Percentiles rank a stretch among this genome's conserved stretches.
Conservation (phyloP, 352 stramenopile species). For the Elongisporangium anandrum region DNA sequence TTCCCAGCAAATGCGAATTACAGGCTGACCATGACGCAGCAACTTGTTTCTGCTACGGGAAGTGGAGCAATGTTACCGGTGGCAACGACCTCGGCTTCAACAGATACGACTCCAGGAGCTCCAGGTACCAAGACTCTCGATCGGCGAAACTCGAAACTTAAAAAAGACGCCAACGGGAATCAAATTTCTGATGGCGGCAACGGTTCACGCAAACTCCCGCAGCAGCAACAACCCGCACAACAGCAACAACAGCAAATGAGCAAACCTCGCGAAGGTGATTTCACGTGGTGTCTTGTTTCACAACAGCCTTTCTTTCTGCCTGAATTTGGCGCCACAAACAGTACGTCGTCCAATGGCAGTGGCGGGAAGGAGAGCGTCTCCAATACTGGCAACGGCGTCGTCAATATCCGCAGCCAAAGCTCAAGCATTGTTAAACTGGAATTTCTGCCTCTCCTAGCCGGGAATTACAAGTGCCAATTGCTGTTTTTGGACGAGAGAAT, state of each 20-base stretch:
- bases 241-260: background rate
- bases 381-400: background rate
- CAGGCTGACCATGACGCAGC: slow-evolving; percentile 70
- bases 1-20: slow-evolving; percentile 72
- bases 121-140: background rate
- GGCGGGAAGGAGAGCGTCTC: background rate
- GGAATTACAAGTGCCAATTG: slow-evolving; percentile 87
- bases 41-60: slow-evolving; percentile 3
- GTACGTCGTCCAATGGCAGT: background rate
- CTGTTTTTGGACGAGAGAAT: slow-evolving; percentile 90
- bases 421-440: slow-evolving; percentile 78
- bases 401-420: slow-evolving; percentile 43
- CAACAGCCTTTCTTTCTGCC: slow-evolving; percentile 76
- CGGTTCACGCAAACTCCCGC: background rate
- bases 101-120: background rate
- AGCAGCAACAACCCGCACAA: background rate
- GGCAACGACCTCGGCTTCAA: background rate
- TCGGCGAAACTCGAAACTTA: background rate
- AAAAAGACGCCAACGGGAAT: background rate
- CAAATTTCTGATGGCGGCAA: background rate
- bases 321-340: slow-evolving; percentile 28
- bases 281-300: slow-evolving; percentile 54
- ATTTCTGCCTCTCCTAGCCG: slow-evolving; percentile 85
- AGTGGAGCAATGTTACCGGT: background rate
- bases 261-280: slow-evolving; percentile 32